A percentile compares a stretch with the other conserved stretches of the same genome.
Conservation (phyloP, 768 basidiomycete genomes). For the Tephrocybe sp. region DNA sequence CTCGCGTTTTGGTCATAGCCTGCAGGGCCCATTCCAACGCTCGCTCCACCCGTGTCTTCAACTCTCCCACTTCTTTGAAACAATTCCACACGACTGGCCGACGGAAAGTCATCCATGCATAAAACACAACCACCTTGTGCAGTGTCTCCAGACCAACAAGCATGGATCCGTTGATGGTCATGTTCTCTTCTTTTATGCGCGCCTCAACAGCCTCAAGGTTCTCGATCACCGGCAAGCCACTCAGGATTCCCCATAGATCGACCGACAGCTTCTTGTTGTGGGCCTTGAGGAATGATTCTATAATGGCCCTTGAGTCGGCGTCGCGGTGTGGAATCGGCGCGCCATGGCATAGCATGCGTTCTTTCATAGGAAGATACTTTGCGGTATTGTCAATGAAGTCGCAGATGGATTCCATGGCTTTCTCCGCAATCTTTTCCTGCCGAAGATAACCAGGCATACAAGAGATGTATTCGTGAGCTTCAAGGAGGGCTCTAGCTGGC, state of each 20-base stretch:
- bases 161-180: conserved; percentile 12
- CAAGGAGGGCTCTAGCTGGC: conserved; percentile 41
- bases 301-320: conserved; percentile 25
- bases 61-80: conserved; percentile 41
- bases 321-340: conserved; percentile 61
- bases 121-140: conserved; percentile 75
- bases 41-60: conserved; percentile 65
- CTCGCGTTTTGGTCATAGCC: conserved; percentile 32
- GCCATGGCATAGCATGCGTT: conserved; percentile 44
- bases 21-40: conserved; percentile 66
- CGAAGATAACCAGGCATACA: conserved; percentile 44
- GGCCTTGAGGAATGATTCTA: conserved; percentile 38
- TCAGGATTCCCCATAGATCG: conserved; percentile 36
- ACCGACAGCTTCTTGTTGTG: conserved; percentile 46
- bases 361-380: conserved; percentile 38
- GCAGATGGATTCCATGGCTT: conserved; percentile 27
- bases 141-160: conserved; percentile 59
- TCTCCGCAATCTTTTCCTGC: conserved; percentile 23
- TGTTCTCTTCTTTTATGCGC: conserved; percentile 23
- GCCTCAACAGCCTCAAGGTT: conserved; percentile 42
- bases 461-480: conserved; percentile 51
- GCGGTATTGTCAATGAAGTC: conserved; percentile 43
- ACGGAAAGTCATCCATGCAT: conserved; percentile 84
- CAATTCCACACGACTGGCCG: conserved; percentile 66
- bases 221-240: conserved; percentile 35